Evolutionary conservation across 176 grass and related monocot species (phyloP), one percentile per base, ranked within the genome.

Genomic region (Otatea glauca): DNA sequence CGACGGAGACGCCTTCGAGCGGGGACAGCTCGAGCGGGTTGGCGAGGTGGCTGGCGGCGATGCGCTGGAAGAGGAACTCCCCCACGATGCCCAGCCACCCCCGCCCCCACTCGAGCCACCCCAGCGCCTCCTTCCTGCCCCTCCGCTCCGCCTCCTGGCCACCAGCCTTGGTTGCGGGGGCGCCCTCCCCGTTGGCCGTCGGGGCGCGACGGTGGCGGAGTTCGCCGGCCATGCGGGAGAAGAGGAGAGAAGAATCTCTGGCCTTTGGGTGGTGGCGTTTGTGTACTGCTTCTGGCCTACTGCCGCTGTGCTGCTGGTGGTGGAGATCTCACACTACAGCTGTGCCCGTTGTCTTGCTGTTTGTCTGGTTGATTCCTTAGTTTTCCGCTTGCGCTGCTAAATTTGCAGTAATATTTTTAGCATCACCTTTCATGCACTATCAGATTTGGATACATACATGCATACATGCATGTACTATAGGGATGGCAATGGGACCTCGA

Each of bases 51-150:
- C 96, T 99, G 51, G 96, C 96, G 18, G 88, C 93, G 88, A 99
- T 99, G 74, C 96, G 92, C 89, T 99, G 93, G 89, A 99, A 96
- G 61, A 99, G 48, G 86, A 99, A 99, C 90, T 94, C 96, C 61
- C 96, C 88, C n/a, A 91, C 45, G 44, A 92, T 49, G 78, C 83
- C 35, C 18, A 80, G 58, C 96, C 93, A 96, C 1, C 96, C 96
- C 59, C 89, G 87, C 24, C 82, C 38, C 93, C 96, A 96, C 81
- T 99, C 96, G 73, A 99, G 71, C 93, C 96, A 99, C 79, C 93
- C 96, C 65, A 99, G 82, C 68, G 77, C 83, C 68, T 94, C 91
- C 93, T 88, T 93, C 83, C 73, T 92, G 45, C 25, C 63, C 81
- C 50, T 55, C 35, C 63, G 55, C 59, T 1, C 20, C 29, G 49